Base-by-base conservation (phyloP, 192 early-diverging fungal species). In the Funneliformis mosseae region DNA sequence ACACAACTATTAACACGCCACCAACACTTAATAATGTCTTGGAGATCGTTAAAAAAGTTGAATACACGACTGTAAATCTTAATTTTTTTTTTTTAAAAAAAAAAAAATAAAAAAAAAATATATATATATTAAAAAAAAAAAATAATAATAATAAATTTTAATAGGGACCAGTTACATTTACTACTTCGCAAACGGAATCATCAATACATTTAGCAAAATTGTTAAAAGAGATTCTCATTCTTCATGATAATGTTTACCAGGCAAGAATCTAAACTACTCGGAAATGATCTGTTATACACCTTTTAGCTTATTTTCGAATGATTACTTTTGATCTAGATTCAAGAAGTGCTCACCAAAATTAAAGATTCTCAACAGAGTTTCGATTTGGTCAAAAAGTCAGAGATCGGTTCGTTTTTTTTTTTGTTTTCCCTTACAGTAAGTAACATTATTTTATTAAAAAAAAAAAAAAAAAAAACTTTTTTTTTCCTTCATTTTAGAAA, bases 301-400 rank as follows among this genome's bases (percentile, higher is more conserved):
- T 10, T 45, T 25, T 0, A n/a, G 50, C 23, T 48, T 18, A 39
- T 42, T 7, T n/a, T 41, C 2, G 50, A 50, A 25, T 12, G 16
- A 16, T 50, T 4, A 28, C 28, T 50, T 39, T 27, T 8, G 38
- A 45, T 27, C 14, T 25, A 74, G 72, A 39, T 74, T 59, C 72
- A 14, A 50, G 23, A 74, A 23, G 72, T 46, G 14, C 43, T 76
- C 39, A 76, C 55, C 41, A 76, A 62, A 61, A 11, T 76, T 21
- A 76, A 76, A 61, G 74, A 76, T 76, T 41, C 55, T 38, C 21
- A 61, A 76, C 23, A 59, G 39, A 76, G 45, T 39, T 61, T 39
- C 21, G 74, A 76, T 39, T 41, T 76, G 12, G 74, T 76, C 10
- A 55, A 76, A 28, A 12, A 46, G 61, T 42, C 59, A 23, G 74